phyloP scores from a whole-genome alignment of 345 rosid species.

The Syzygium grande region DNA sequence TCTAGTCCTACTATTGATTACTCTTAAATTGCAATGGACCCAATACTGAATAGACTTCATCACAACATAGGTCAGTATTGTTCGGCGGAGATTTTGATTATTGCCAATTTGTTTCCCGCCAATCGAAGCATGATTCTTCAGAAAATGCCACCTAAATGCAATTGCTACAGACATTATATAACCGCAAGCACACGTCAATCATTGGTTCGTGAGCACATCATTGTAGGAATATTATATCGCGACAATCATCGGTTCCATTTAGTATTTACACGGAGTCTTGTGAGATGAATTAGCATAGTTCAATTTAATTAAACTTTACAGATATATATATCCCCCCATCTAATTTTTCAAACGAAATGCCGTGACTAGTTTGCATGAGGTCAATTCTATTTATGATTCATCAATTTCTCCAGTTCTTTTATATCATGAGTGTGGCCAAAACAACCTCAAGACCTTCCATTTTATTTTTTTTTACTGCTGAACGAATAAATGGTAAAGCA shows the following conservation, averaged over 20 bases:
- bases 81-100: rapidly evolving
- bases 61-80: rapidly evolving
- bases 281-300: background rate
- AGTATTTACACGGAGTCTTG: background rate
- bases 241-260: background rate
- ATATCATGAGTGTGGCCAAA: rapidly evolving
- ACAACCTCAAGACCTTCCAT: rapidly evolving
- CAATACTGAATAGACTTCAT: background rate
- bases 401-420: rapidly evolving
- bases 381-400: background rate
- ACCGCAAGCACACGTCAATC: rapidly evolving
- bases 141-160: background rate
- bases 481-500: too few species aligned
- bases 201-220: rapidly evolving
- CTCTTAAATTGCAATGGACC: background rate
- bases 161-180: background rate
- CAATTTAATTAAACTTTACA: background rate
- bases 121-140: rapidly evolving
- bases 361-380: background rate
- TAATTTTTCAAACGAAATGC: rapidly evolving
- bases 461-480: too few species aligned
- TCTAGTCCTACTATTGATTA: background rate
- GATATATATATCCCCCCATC: rapidly evolving
- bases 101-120: rapidly evolving
- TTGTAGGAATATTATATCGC: background rate